phyloP scores from a whole-genome alignment of 495 filamentous ascomycete species.

The Aspergillus ostianus region DNA sequence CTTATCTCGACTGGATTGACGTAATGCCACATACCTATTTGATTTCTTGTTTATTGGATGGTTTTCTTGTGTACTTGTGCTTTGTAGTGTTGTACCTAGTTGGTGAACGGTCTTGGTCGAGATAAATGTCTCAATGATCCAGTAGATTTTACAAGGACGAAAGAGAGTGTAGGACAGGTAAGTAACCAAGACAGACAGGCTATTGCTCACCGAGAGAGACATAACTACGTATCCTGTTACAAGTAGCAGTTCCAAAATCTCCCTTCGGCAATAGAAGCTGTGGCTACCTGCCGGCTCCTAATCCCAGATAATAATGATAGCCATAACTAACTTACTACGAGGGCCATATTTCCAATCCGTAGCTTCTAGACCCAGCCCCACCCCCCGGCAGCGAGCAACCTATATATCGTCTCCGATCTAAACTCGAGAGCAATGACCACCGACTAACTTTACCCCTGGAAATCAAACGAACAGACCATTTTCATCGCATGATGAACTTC shows the following conservation, averaged over 20 bases:
- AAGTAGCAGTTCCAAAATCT: not conserved
- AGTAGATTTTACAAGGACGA: no score
- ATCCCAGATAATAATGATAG: no score
- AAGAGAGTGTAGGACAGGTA: no score
- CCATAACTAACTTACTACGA: not conserved
- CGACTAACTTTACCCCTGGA: not conserved
- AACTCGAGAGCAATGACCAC: not conserved
- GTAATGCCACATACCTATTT: not conserved
- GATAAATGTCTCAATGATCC: no score
- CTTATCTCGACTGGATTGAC: not conserved
- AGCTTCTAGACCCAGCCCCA: not conserved
- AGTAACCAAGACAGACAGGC: not conserved
- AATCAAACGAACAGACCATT: not conserved
- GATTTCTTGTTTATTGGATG: not conserved
- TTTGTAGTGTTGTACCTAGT: not conserved
- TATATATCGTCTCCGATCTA: no score
- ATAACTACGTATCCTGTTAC: no score
- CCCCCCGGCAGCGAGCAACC: no score
- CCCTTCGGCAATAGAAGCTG: not conserved
- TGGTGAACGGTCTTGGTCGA: no score
- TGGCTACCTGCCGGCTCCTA: not conserved
- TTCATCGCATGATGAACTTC: not conserved
- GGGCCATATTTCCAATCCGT: not conserved
- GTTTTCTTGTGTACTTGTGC: not conserved
- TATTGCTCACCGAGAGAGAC: not conserved